Conservation (phyloP, 768 basidiomycete genomes). For the Termitomyces sp. region DNA sequence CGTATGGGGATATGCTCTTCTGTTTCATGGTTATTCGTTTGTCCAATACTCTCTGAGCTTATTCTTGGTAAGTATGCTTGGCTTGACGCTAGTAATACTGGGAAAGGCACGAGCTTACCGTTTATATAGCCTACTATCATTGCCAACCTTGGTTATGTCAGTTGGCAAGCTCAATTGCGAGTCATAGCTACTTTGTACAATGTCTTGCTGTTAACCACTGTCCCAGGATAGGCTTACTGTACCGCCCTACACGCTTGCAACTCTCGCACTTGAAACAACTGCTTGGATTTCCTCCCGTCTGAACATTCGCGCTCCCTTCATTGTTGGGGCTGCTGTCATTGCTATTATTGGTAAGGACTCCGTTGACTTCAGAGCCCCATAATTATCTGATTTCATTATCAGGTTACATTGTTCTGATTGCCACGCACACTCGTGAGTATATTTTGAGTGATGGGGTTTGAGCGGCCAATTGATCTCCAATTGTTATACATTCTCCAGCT, state of each 20-base stretch:
- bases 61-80: constrained; percentile 46
- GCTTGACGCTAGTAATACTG: too few relatives aligned
- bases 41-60: constrained; percentile 56
- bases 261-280: constrained; percentile 43
- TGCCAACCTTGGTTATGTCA: constrained; percentile 49
- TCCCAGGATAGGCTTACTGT: constrained; percentile 44
- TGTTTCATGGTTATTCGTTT: constrained; percentile 63
- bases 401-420: constrained; percentile 58
- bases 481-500: constrained; percentile 23
- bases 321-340: constrained; percentile 44
- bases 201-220: background rate
- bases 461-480: background rate
- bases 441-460: background rate
- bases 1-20: constrained; percentile 55
- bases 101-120: background rate
- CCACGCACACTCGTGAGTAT: constrained; percentile 40
- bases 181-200: constrained; percentile 8
- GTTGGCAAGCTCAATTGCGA: constrained; percentile 60
- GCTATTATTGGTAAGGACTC: constrained; percentile 47
- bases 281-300: constrained; percentile 49
- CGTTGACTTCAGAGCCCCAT: background rate
- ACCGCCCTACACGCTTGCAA: constrained; percentile 53
- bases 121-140: constrained; percentile 53
- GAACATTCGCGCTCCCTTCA: constrained; percentile 48
- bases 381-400: background rate